Base-by-base conservation (phyloP, 1,139 yeast genomes). In the Protomyces inundatus region DNA sequence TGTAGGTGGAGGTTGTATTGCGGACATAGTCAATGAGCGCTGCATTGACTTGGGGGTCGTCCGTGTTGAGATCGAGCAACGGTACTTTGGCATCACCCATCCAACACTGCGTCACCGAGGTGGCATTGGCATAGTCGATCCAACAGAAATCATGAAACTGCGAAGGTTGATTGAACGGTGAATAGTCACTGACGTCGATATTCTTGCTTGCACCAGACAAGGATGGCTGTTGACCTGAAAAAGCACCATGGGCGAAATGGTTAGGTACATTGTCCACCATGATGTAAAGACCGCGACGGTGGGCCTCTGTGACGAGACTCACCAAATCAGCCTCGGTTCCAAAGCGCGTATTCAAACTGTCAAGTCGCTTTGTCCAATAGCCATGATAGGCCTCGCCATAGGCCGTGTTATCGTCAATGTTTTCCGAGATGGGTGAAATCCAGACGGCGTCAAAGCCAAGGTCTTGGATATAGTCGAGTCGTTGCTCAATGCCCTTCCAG, bases 381-480 rank as follows among this genome's bases (percentile, higher is more conserved):
- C 66, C 66, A 46, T 64, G 66, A 12, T 46, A 64, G 6, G 59
- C 65, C 37, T 48, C 30, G 33, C 66, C 66, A 46, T 35, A 33
- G 7, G 36, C 37, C 6, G 62, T 51, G 2, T 55, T 34, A 7
- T 37, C 55, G 6, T 64, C 65, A 39, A 64, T 62, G 40, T 64
- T 64, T 52, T 61, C 30, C 6, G 42, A 40, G 34, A 64, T 39
- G 4, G 66, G 66, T 2, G 66, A 64, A 10, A 64, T 61, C 66
- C 66, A 64, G 46, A 64, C 40, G 37, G 65, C 66, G n/a, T 40
- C 61, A 32, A 64, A 64, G 4, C 66, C 66, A 63, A 64, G 56
- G 45, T 57, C 65, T 12, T 34, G 55, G 1, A 64, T 62, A 40
- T 64, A 64, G 33, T 61, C 63, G 32, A 64, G 54, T 16, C 56